These are phyloP conservation scores for Gonapodya sp. DNA, from an alignment of 192 early-diverging fungal species.

Conservation along the genomic window DNA sequence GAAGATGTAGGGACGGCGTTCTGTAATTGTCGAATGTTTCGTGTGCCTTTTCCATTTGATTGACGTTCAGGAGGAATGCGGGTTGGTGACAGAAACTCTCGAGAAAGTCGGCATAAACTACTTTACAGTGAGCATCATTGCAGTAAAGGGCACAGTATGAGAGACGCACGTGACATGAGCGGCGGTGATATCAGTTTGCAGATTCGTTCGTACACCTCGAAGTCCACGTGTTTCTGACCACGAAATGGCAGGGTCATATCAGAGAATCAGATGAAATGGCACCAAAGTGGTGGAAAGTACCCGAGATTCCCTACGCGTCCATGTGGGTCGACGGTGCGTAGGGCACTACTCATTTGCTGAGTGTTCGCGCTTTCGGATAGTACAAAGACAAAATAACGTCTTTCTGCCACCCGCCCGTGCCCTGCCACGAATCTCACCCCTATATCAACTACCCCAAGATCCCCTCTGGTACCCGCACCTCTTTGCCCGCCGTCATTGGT, in stretches of 20 bases:
- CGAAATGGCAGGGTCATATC: background rate
- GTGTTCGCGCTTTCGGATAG: too few relatives aligned
- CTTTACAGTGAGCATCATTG: too few relatives aligned
- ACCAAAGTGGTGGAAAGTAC: background rate
- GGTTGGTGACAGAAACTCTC: background rate
- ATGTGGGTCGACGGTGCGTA: background rate
- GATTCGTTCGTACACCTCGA: background rate
- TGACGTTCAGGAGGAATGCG: slow-evolving; percentile 3
- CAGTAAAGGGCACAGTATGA: too few relatives aligned
- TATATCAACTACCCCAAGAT: too few relatives aligned
- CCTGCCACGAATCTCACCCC: too few relatives aligned
- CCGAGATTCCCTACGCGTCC: background rate
- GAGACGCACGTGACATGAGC: too few relatives aligned
- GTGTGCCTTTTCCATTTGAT: too few relatives aligned
- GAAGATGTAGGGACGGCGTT: too few relatives aligned
- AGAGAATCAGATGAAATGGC: background rate
- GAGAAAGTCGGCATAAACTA: background rate
- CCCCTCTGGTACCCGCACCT: background rate
- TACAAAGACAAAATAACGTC: too few relatives aligned
- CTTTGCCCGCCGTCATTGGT: background rate
- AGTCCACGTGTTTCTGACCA: background rate
- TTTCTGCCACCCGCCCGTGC: too few relatives aligned
- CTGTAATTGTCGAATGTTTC: too few relatives aligned
- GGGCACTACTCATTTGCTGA: background rate
- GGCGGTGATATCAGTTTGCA: too few relatives aligned